Conservation (phyloP, 2,329 filamentous ascomycete genomes). For the Sclerotinia borealis region DNA sequence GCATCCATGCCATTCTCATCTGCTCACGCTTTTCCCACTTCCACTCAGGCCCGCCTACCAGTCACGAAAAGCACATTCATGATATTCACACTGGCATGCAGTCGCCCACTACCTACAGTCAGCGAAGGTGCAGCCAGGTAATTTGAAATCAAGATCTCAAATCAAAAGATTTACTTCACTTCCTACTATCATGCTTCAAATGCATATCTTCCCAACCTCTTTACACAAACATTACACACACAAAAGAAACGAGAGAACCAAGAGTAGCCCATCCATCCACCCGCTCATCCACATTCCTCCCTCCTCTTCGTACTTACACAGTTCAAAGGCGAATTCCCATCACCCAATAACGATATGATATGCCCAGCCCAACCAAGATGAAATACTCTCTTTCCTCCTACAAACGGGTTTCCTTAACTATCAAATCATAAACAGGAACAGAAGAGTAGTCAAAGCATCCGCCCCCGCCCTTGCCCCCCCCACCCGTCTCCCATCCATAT, state of each 20-base stretch:
- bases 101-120: too few species aligned
- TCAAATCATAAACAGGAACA: slow-evolving; percentile 4
- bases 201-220: not conserved
- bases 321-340: not conserved
- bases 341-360: not conserved
- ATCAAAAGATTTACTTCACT: too few species aligned
- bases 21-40: not conserved
- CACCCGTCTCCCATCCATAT: not conserved
- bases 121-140: too few species aligned
- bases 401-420: not conserved
- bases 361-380: not conserved
- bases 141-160: not conserved
- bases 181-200: not conserved
- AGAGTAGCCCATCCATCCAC: not conserved
- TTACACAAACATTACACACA: not conserved
- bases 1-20: too few species aligned
- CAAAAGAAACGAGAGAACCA: not conserved
- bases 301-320: not conserved
- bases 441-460: not conserved
- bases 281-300: not conserved
- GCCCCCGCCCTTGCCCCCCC: not conserved
- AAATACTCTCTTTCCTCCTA: not conserved
- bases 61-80: not conserved
- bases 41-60: too few species aligned
- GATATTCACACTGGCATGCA: not conserved